Evolutionary conservation across 2,329 filamentous ascomycete genomes (phyloP), one percentile per base, ranked within the genome.

Genomic region (Fusarium continuum): DNA sequence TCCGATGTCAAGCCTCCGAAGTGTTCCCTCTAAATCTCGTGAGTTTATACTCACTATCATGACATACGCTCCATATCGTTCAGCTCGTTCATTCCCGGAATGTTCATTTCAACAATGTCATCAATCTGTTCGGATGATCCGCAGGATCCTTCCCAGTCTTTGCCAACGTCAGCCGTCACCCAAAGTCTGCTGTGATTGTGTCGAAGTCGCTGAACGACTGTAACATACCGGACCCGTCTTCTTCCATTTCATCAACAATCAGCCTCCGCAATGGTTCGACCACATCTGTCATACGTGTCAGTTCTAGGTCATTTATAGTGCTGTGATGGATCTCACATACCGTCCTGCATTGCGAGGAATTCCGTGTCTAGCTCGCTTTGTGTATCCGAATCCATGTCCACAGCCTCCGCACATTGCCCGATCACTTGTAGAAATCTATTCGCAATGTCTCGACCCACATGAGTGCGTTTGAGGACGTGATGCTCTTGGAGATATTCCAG

Each of bases 201-300:
- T 68, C 67, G 52, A 58, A 69, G 56, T 67, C 65, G 61, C 70
- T 66, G 50, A 69, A 56, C 52, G 68, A 68, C 62, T 67, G 66
- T 45, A 68, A 82, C 83, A 77, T 83, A 85, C 85, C 84, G 65
- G 84, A 86, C 65, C 76, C 83, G 49, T 87, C 85, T 47, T 87
- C 84, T 59, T 87, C 85, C 51, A 84, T 70, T 56, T 86, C 82
- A 43, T 87, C 84, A 14, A 86, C 79, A 36, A 84, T 77, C n/a
- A 89, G 74, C 41, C 76, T 77, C 31, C 78, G 79, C 68, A 91
- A 79, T n/a, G 77, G 70, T 13, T 80, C 79, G 11, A 82, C 57
- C 5, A 85, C 77, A 23, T 76, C 75, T 78, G 51, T 36, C 13
- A 32, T 22, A 40, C 16, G 13, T 40, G 38, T 70, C 41, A 71